These are phyloP conservation scores for Neopestalotiopsis sp. DNA, from an alignment of 2,329 filamentous ascomycete species.

Conservation along the genomic window DNA sequence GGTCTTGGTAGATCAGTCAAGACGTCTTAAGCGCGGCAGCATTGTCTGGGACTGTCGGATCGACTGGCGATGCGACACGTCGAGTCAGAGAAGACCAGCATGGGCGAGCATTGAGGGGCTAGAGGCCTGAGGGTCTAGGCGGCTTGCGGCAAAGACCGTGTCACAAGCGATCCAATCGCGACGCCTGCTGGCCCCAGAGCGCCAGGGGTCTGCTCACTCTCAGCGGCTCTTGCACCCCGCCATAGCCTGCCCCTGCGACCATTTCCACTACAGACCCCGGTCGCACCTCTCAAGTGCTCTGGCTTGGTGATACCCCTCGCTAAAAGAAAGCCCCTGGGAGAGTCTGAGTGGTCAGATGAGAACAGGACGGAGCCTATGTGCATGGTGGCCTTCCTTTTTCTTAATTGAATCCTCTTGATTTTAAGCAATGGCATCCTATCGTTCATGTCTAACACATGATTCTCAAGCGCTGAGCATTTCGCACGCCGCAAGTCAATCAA, in stretches of 20 bases:
- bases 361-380: neutral
- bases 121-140: slow-evolving; percentile 27
- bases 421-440: neutral
- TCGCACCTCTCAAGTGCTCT: neutral
- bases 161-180: neutral
- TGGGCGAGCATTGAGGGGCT: neutral
- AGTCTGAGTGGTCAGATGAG: neutral
- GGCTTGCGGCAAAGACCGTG: slow-evolving; percentile 1
- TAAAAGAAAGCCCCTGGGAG: neutral
- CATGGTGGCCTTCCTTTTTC: neutral
- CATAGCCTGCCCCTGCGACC: neutral
- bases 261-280: neutral
- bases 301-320: neutral
- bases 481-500: neutral
- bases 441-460: neutral
- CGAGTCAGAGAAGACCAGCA: slow-evolving; percentile 34
- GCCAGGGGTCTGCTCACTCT: neutral
- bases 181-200: neutral
- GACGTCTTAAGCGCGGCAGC: slow-evolving; percentile 2
- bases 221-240: neutral
- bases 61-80: slow-evolving; percentile 43
- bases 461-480: neutral
- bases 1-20: neutral
- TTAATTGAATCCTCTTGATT: neutral
- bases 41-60: slow-evolving; percentile 39